Evolutionary conservation across 1,284 basidiomycete species (phyloP), one percentile per base, ranked within the genome.

Genomic region (Cronartium quercuum): DNA sequence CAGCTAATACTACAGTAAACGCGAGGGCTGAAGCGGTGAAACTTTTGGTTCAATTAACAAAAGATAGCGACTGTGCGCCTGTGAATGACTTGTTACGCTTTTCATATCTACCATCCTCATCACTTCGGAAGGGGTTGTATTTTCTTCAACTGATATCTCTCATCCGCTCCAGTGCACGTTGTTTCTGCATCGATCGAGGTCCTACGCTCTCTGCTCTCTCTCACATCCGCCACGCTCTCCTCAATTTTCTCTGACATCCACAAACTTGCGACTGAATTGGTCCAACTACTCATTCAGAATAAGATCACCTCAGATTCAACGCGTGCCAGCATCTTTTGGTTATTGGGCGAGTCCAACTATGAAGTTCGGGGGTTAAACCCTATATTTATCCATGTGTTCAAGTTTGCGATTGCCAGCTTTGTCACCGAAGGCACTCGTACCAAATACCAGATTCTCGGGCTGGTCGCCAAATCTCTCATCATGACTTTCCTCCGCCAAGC

Each of bases 11-110:
- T 35, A 0, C 51, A 61, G 10, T 61, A 58, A 40, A 76, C 51
- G 13, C 63, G 71, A 81, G 84, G 83, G 76, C 85, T 87, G 76
- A 95, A 95, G 81, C 86, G 95, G 66, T 85, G 84, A 38, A 84
- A 1, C 83, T 97, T 64, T 82, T 89, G 7, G 84, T 85, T 3
- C 81, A 95, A 5, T 84, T 90, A 63, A 86, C 85, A 24, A 78
- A 83, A 24, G 88, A 90, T 41, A 94, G 90, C 77, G 87, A 90
- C 66, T 84, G 87, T 58, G 83, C 85, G 0, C 85, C 92, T 9
- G 83, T 95, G 76, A 84, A 88, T 38, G 94, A 97, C 81, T 88
- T 94, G 78, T 88, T 90, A 78, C 13, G 34, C 41, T 70, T 37
- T 61, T 55, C 35, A 91, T 93, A 67, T 76, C 89, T 78, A 63